These are phyloP conservation scores for Thelephora terrestris DNA, from an alignment of 1,284 basidiomycete genomes.

Conservation along the genomic window DNA sequence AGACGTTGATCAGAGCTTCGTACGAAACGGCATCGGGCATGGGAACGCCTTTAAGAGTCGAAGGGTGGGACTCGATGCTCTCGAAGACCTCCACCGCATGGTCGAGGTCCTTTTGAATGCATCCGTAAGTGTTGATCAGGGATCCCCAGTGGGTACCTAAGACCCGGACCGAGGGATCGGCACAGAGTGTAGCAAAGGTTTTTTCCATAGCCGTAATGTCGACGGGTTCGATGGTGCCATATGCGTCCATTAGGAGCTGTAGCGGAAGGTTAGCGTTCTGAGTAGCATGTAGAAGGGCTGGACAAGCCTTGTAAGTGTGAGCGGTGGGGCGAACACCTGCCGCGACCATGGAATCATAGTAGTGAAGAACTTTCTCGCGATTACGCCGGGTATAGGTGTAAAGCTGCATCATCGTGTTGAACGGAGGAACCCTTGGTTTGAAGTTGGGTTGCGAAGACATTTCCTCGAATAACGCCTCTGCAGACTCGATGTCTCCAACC, in stretches of 20 bases:
- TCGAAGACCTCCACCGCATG: conserved; percentile 76
- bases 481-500: conserved; percentile 82
- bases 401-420: conserved; percentile 98
- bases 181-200: conserved; percentile 55
- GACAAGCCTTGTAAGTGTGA: conserved; percentile 85
- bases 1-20: conserved; percentile 85
- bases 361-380: conserved; percentile 67
- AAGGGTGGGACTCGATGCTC: conserved; percentile 49
- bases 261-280: conserved; percentile 10
- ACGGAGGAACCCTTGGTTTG: conserved; percentile 85
- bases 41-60: conserved; percentile 23
- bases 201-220: conserved; percentile 69
- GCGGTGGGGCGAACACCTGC: conserved; percentile 67
- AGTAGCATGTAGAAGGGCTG: neutral
- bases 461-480: conserved; percentile 78
- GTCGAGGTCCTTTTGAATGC: conserved; percentile 68
- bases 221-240: conserved; percentile 80
- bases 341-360: conserved; percentile 61
- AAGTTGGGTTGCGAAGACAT: conserved; percentile 74
- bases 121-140: conserved; percentile 87
- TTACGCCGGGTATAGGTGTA: conserved; percentile 87
- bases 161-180: conserved; percentile 44
- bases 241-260: conserved; percentile 83
- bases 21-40: conserved; percentile 81
- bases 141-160: conserved; percentile 89